Percentiles rank a stretch among this genome's conserved stretches.
These are phyloP conservation scores for Azolla pinnata DNA, from an alignment of 75 land plant species.

Conservation along the genomic window DNA sequence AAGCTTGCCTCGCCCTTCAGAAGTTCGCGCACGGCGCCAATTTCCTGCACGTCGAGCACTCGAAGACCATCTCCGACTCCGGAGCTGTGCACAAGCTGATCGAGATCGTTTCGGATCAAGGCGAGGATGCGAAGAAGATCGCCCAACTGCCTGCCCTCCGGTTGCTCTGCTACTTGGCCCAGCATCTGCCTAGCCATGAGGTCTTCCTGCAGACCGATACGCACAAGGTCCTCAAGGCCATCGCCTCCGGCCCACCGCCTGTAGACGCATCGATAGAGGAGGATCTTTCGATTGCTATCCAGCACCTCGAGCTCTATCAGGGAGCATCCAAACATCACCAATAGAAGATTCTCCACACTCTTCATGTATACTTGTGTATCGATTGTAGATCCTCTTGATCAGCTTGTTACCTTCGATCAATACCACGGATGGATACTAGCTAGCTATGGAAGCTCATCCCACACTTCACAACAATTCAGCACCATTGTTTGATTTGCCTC, in stretches of 20 bases:
- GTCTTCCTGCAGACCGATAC: slow-evolving; percentile 39
- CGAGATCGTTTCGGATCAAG: slow-evolving; percentile 25
- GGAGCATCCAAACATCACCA: no score
- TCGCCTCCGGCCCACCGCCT: slow-evolving; percentile 12
- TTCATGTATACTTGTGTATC: no score
- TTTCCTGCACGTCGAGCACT: slow-evolving; percentile 48
- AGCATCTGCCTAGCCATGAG: slow-evolving; percentile 41
- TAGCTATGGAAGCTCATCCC: no score
- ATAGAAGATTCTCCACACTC: no score
- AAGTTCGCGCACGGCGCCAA: slow-evolving; percentile 61
- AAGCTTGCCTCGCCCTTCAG: slow-evolving; percentile 49
- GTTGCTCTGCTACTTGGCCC: slow-evolving; percentile 52
- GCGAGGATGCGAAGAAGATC: slow-evolving; percentile 8
- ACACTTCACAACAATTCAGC: no score
- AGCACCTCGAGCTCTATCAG: slow-evolving; percentile 40
- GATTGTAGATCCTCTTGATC: no score
- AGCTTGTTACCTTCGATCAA: no score
- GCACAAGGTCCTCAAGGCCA: slow-evolving; percentile 38
- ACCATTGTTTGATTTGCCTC: no score
- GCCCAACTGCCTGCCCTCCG: slow-evolving; percentile 35
- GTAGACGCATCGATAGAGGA: slow-evolving; percentile 37
- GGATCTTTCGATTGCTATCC: slow-evolving; percentile 45
- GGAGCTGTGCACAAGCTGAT: slow-evolving; percentile 33
- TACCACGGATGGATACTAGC: no score
- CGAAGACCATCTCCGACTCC: slow-evolving; percentile 53